A percentile compares a stretch with the other conserved stretches of the same genome.
Evolutionary conservation across 768 basidiomycete species (phyloP).

Genomic region (Macrocybe gigantea): DNA sequence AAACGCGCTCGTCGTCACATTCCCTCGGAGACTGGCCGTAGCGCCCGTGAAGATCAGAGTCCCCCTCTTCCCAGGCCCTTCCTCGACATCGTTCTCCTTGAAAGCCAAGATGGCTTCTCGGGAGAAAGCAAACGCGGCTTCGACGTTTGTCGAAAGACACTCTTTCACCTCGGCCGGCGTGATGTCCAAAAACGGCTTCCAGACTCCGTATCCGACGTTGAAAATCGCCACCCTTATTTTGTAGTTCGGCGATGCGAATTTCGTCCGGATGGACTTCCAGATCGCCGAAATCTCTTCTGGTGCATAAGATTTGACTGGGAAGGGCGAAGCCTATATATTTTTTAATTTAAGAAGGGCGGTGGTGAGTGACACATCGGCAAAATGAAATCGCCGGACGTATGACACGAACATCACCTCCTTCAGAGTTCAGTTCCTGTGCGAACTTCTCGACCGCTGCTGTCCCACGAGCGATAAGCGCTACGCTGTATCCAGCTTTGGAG

Average conservation of each 20-base stretch:
- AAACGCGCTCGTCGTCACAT: slow-evolving; percentile 53
- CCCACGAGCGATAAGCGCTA: slow-evolving; percentile 62
- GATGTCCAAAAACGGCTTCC: slow-evolving; percentile 64
- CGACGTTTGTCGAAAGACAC: slow-evolving; percentile 44
- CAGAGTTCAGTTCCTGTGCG: slow-evolving; percentile 45
- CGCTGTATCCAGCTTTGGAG: slow-evolving; percentile 55
- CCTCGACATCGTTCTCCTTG: slow-evolving; percentile 48
- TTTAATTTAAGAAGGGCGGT: not conserved
- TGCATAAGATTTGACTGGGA: slow-evolving; percentile 47
- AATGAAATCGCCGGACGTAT: not conserved
- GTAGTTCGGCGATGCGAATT: slow-evolving; percentile 41
- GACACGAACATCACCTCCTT: slow-evolving; percentile 51
- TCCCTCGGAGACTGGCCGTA: slow-evolving; percentile 62
- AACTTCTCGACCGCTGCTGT: slow-evolving; percentile 44
- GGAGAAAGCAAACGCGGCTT: slow-evolving; percentile 59
- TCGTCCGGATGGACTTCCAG: slow-evolving; percentile 39
- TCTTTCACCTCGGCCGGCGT: slow-evolving; percentile 51
- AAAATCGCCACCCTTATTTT: slow-evolving; percentile 58
- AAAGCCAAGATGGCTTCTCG: slow-evolving; percentile 54
- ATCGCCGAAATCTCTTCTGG: slow-evolving; percentile 44
- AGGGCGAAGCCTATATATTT: slow-evolving; percentile 44
- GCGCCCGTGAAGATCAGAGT: slow-evolving; percentile 71
- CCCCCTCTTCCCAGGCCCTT: slow-evolving; percentile 49
- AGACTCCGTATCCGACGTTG: slow-evolving; percentile 52
- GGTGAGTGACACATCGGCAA: too few species aligned